These are phyloP conservation scores for Monosporozyma solicola DNA, from an alignment of 805 yeast genomes.

Conservation along the genomic window DNA sequence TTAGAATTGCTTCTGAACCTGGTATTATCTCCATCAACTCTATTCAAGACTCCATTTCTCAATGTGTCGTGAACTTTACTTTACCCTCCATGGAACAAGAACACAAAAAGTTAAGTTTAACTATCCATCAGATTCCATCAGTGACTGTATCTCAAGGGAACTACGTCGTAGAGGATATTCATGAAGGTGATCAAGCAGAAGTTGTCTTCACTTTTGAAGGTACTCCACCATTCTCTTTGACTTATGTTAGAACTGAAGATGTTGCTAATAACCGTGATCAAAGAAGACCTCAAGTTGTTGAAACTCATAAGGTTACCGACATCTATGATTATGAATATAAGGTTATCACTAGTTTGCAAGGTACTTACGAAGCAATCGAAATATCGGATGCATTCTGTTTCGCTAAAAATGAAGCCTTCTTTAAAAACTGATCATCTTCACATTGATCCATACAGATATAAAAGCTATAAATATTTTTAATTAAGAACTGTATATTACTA, in stretches of 20 bases:
- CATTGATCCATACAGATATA: neutral
- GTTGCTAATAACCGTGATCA: constrained; percentile 32
- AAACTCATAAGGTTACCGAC: constrained; percentile 46
- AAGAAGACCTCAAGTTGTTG: constrained; percentile 51
- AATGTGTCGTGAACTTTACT: constrained; percentile 59
- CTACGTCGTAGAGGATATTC: constrained; percentile 66
- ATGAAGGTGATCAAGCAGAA: constrained; percentile 92
- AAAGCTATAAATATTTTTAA: neutral
- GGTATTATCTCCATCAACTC: constrained; percentile 66
- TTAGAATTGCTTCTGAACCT: constrained; percentile 69
- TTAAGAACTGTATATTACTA: neutral
- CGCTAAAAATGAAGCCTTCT: constrained; percentile 35
- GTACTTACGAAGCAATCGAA: constrained; percentile 87
- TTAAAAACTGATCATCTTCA: constrained; percentile 9
- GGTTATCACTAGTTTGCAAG: constrained; percentile 75
- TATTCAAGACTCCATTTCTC: constrained; percentile 63
- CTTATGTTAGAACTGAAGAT: constrained; percentile 67
- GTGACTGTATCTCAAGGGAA: constrained; percentile 82
- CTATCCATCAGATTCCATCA: constrained; percentile 55
- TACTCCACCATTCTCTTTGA: constrained; percentile 80
- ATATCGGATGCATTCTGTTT: constrained; percentile 79
- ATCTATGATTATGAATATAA: constrained; percentile 62
- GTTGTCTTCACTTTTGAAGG: constrained; percentile 76
- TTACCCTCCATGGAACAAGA: constrained; percentile 28
- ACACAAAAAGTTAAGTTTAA: constrained; percentile 29